Conservation (phyloP, 2,329 filamentous ascomycete species). For the Capronia epimyces region DNA sequence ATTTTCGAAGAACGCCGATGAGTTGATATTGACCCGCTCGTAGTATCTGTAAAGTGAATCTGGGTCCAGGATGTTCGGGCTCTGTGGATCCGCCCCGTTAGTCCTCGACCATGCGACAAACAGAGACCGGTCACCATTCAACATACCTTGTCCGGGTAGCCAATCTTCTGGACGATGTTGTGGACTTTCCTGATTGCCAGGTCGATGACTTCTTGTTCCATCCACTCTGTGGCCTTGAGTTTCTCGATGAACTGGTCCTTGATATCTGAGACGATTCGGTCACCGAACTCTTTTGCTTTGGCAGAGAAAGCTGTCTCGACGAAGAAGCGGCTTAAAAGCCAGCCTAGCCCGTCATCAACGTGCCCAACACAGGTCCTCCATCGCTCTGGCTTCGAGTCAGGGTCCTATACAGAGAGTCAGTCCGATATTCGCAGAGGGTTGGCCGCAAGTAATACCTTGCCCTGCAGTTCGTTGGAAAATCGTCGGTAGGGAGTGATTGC, state of each 20-base stretch:
- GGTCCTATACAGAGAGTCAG: slow-evolving; percentile 37
- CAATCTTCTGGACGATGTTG: slow-evolving; percentile 64
- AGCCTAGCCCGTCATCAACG: slow-evolving; percentile 56
- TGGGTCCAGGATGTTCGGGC: slow-evolving; percentile 58
- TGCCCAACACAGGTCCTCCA: slow-evolving; percentile 60
- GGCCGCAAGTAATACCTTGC: slow-evolving; percentile 37
- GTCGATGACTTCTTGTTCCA: slow-evolving; percentile 56
- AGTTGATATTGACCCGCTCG: slow-evolving; percentile 46
- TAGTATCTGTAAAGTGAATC: slow-evolving; percentile 55
- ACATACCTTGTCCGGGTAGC: slow-evolving; percentile 52
- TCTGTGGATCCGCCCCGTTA: slow-evolving; percentile 31
- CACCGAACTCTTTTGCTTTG: slow-evolving; percentile 60
- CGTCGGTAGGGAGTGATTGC: slow-evolving; percentile 55
- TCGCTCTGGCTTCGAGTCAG: slow-evolving; percentile 57
- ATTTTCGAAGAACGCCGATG: slow-evolving; percentile 55
- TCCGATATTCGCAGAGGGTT: background rate
- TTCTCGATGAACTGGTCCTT: slow-evolving; percentile 61
- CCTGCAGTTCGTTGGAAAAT: slow-evolving; percentile 57
- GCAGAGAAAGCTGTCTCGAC: slow-evolving; percentile 60
- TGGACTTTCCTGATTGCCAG: slow-evolving; percentile 60
- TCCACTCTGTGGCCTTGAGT: slow-evolving; percentile 57
- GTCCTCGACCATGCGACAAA: background rate
- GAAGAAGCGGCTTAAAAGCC: slow-evolving; percentile 67
- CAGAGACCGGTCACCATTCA: background rate
- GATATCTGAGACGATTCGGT: slow-evolving; percentile 65